Conservation (phyloP, 495 filamentous ascomycete genomes). For the Podospora comata region DNA sequence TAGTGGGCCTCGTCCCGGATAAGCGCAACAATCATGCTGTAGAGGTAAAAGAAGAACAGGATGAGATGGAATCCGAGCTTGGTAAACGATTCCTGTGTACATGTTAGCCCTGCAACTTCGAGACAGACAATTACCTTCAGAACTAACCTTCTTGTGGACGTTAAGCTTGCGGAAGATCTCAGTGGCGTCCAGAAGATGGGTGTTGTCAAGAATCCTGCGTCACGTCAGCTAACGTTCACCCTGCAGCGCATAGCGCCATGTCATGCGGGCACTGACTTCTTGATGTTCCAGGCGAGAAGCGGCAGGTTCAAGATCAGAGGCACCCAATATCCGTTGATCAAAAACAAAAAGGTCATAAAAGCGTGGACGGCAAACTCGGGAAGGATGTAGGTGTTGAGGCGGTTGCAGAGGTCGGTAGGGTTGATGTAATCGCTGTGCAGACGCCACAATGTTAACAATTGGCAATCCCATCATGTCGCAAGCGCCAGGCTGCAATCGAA, state of each 20-base stretch:
- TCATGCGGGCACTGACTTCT: conserved; percentile 67
- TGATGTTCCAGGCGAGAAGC: conserved; percentile 87
- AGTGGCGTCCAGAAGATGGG: conserved; percentile 93
- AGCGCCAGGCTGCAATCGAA: neutral
- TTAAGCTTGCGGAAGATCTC: conserved; percentile 99
- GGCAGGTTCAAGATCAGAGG: conserved; percentile 89
- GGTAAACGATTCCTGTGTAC: conserved; percentile 86
- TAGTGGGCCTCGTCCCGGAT: conserved; percentile 93
- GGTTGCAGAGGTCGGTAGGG: conserved; percentile 99
- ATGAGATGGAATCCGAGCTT: conserved; percentile 98
- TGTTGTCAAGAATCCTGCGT: conserved; percentile 88
- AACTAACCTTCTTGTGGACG: conserved; percentile 91
- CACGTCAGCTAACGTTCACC: neutral
- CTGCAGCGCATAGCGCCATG: neutral
- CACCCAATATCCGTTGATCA: conserved; percentile 99
- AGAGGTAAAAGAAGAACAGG: conserved; percentile 99
- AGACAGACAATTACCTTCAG: neutral
- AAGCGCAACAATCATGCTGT: conserved; percentile 98
- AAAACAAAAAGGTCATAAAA: conserved; percentile 89
- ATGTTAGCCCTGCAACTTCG: neutral
- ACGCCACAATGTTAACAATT: neutral
- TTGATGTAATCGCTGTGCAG: conserved; percentile 93
- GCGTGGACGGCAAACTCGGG: conserved; percentile 97
- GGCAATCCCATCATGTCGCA: neutral
- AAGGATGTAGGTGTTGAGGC: conserved; percentile 98